phyloP scores from a whole-genome alignment of 2,329 filamentous ascomycete species.

The Graphiopsis chlorocephala region DNA sequence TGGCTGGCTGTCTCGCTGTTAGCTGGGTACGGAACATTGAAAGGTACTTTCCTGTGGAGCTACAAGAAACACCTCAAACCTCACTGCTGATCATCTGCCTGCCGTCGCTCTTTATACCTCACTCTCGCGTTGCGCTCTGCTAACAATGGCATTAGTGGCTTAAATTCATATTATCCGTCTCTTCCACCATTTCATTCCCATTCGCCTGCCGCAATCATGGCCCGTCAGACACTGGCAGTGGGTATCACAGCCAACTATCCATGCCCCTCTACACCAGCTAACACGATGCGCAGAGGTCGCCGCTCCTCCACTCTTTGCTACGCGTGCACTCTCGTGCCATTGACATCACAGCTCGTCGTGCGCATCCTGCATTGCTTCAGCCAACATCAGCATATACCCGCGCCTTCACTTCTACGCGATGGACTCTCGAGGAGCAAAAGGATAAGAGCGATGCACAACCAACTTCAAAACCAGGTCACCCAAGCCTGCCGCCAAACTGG shows the following conservation, averaged over 20 bases:
- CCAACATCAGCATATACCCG: slow-evolving; percentile 16
- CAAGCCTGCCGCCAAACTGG: slow-evolving; percentile 47
- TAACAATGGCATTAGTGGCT: not conserved
- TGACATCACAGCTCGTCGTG: slow-evolving; percentile 34
- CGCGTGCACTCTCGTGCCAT: slow-evolving; percentile 34
- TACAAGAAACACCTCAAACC: not conserved
- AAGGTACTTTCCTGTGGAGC: slow-evolving; percentile 3
- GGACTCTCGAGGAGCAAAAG: slow-evolving; percentile 7
- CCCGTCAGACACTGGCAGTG: slow-evolving; percentile 29
- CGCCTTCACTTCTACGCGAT: slow-evolving; percentile 21
- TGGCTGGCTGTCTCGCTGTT: not conserved
- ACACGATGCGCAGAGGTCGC: slow-evolving; percentile 24
- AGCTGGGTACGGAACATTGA: not conserved
- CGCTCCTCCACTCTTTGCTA: slow-evolving; percentile 32
- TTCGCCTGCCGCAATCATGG: slow-evolving; percentile 21
- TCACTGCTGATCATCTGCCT: not conserved
- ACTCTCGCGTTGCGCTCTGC: not conserved
- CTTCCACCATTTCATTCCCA: not conserved
- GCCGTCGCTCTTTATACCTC: slow-evolving; percentile 2
- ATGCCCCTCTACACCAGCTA: not conserved
- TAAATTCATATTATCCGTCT: not conserved
- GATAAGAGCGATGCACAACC: not conserved
- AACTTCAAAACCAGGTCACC: not conserved
- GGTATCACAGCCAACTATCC: slow-evolving; percentile 14
- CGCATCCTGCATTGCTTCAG: slow-evolving; percentile 29